These are phyloP conservation scores for Kalmanozyma brasiliensis DNA, from an alignment of 1,284 basidiomycete species.

Conservation along the genomic window DNA sequence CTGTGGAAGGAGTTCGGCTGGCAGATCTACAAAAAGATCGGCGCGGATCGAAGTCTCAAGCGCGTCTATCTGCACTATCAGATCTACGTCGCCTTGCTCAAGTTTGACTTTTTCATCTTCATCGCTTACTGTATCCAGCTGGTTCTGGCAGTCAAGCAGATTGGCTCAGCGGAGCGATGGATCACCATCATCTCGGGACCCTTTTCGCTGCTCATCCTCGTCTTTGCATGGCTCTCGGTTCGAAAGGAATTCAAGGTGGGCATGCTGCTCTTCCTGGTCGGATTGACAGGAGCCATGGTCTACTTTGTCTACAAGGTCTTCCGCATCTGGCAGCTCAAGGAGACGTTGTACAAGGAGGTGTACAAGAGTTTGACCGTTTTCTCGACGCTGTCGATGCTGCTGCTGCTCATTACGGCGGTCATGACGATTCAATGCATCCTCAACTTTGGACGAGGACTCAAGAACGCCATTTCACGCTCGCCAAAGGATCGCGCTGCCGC, in stretches of 20 bases:
- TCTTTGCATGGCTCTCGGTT: conserved; percentile 58
- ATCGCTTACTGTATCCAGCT: conserved; percentile 62
- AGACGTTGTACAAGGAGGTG: conserved; percentile 52
- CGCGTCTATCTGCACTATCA: conserved; percentile 55
- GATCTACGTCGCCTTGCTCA: conserved; percentile 58
- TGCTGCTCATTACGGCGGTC: conserved; percentile 50
- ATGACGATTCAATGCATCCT: conserved; percentile 55
- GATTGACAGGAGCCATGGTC: conserved; percentile 50
- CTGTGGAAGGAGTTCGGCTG: conserved; percentile 61
- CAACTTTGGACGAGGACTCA: conserved; percentile 61
- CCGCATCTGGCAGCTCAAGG: conserved; percentile 55
- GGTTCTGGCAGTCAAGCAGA: conserved; percentile 56
- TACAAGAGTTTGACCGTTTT: conserved; percentile 63
- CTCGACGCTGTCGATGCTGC: conserved; percentile 53
- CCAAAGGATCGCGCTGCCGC: conserved; percentile 31
- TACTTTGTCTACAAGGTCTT: conserved; percentile 62
- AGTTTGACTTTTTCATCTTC: conserved; percentile 62
- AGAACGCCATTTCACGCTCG: conserved; percentile 47
- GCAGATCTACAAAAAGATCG: conserved; percentile 62
- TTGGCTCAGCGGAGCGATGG: conserved; percentile 48
- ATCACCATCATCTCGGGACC: conserved; percentile 60
- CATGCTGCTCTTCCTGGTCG: conserved; percentile 51
- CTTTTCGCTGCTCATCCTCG: conserved; percentile 50
- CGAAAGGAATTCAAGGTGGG: conserved; percentile 53
- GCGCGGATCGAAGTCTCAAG: conserved; percentile 57